These are phyloP conservation scores for Ogataea dorogensis DNA, from an alignment of 805 yeast genomes.

Conservation along the genomic window DNA sequence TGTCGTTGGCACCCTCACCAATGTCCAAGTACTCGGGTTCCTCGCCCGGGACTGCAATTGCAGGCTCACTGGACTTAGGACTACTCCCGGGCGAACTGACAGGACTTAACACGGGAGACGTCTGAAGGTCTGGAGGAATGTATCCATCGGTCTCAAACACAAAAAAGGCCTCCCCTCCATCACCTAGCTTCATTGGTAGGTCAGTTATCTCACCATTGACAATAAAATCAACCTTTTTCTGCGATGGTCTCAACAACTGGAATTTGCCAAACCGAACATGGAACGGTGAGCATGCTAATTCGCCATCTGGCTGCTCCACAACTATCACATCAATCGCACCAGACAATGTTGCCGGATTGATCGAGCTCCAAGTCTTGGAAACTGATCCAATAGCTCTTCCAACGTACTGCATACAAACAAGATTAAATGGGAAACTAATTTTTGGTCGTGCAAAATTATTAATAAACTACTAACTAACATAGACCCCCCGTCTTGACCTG, in stretches of 20 bases:
- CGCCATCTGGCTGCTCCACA: constrained; percentile 80
- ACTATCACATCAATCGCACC: constrained; percentile 98
- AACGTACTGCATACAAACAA: constrained; percentile 81
- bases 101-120: constrained; percentile 81
- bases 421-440: constrained; percentile 6
- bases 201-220: constrained; percentile 82
- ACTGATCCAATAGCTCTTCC: constrained; percentile 94
- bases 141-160: constrained; percentile 81
- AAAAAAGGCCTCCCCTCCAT: constrained; percentile 97
- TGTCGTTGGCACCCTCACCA: constrained; percentile 32
- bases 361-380: constrained; percentile 94
- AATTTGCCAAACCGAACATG: constrained; percentile 96
- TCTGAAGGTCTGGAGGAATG: constrained; percentile 74
- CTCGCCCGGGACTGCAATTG: constrained; percentile 28
- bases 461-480: constrained; percentile 3
- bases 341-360: constrained; percentile 92
- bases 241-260: constrained; percentile 88
- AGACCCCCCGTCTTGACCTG: constrained; percentile 60
- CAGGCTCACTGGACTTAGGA: constrained; percentile 23
- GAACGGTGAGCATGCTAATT: constrained; percentile 83
- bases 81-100: constrained; percentile 54
- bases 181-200: constrained; percentile 94
- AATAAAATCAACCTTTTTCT: constrained; percentile 85
- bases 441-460: constrained; percentile 5
- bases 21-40: constrained; percentile 55